Evolutionary conservation across 371 early-diverging fungal genomes (phyloP), one percentile per base, ranked within the genome.

Genomic region (Mortierella sp.): DNA sequence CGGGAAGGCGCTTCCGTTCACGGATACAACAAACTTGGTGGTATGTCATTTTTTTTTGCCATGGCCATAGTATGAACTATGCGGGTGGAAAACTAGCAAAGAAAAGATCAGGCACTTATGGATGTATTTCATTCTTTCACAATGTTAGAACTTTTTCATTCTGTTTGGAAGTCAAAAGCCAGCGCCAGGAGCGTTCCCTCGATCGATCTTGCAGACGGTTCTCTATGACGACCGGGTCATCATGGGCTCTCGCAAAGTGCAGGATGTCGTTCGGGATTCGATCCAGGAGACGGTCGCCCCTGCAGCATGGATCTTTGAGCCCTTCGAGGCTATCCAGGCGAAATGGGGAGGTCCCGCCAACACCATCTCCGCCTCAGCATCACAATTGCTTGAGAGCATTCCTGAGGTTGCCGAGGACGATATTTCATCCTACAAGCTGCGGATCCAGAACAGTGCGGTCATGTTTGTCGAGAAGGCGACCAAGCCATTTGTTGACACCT

Each of bases 401-500:
- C 73, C 65, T 5, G 79, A 70, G 31, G 40, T 52, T 0, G 73
- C 55, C 6, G 73, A 76, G 16, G 70, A 65, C 24, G 63, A 50
- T 34, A 1, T 71, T 16, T 61, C 70, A 4, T 14, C 45, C 1
- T 26, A 52, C 40, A 75, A 75, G 24, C 34, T 43, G 31, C 73
- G 76, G n/a, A 66, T 76, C 39, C 73, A 76, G 40, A 19, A 69
- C 8, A 68, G 63, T 31, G 66, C 67, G 3, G 55, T 73, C 4
- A n/a, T 61, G 26, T 83, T 83, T 52, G 48, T 79, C 11, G 79
- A 83, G 24, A 75, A 73, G 66, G 79, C 84, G 1, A 68, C 68
- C 43, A 83, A 91, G 85, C 88, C 91, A 0, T 88, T 94, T 79
- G 76, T 89, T 6, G 91, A 91, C 71, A 88, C 87, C 19, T 86